Evolutionary conservation across 1,284 basidiomycete species (phyloP).

Genomic region (Trichosporon sp.): DNA sequence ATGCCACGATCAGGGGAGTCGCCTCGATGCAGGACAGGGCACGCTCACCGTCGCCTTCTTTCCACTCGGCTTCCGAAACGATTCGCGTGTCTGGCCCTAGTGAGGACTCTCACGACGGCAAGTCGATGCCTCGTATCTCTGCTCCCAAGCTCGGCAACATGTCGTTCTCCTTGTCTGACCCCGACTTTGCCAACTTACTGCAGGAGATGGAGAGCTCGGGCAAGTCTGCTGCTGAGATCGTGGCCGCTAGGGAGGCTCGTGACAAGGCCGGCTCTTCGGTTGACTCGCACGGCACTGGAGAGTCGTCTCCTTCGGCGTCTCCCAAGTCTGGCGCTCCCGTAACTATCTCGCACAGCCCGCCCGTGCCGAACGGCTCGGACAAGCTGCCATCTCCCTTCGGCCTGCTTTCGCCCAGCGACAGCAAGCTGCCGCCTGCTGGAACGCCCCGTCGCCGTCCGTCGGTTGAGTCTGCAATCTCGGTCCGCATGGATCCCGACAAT

Average conservation of each 20-base stretch:
- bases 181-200: constrained; percentile 47
- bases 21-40: neutral
- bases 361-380: neutral
- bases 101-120: neutral
- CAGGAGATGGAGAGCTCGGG: constrained; percentile 32
- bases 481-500: constrained; percentile 30
- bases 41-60: neutral
- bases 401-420: constrained; percentile 28
- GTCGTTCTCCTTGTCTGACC: constrained; percentile 47
- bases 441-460: constrained; percentile 34
- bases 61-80: neutral
- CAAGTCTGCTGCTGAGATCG: neutral
- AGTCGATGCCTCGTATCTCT: constrained; percentile 31
- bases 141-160: constrained; percentile 42
- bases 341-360: constrained; percentile 1
- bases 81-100: neutral
- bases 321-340: neutral
- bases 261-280: neutral
- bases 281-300: neutral
- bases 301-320: neutral
- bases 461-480: constrained; percentile 33
- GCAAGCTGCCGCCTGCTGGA: constrained; percentile 17
- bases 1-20: neutral
- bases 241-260: neutral
- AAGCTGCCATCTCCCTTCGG: neutral